A percentile compares a stretch with the other conserved stretches of the same genome.
Evolutionary conservation across 2,329 filamentous ascomycete species (phyloP).

Genomic region (Cadophora luteo-olivacea): DNA sequence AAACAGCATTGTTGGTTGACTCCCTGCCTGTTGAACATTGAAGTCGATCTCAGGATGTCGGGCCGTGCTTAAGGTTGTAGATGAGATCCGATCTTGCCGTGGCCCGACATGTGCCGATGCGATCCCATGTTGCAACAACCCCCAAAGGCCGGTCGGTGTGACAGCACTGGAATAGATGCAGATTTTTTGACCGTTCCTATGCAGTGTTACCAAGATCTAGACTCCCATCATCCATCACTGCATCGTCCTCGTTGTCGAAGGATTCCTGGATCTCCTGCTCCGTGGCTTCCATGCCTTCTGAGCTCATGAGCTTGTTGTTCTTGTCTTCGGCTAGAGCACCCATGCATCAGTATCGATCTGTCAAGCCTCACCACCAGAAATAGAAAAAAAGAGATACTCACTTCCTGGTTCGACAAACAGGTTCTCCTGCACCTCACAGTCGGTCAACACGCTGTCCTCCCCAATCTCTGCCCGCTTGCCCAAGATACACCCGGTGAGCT

Average conservation of each 20-base stretch:
- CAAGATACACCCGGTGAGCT: slow-evolving; percentile 86
- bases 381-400: slow-evolving; percentile 51
- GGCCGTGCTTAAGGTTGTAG: slow-evolving; percentile 4
- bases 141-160: slow-evolving; percentile 4
- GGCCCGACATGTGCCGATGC: not conserved
- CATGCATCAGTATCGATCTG: slow-evolving; percentile 17
- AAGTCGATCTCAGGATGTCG: not conserved
- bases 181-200: slow-evolving; percentile 4
- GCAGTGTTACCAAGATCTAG: slow-evolving; percentile 9
- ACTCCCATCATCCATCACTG: not conserved
- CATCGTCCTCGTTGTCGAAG: slow-evolving; percentile 41
- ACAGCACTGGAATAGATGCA: not conserved
- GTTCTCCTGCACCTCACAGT: slow-evolving; percentile 93
- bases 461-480: slow-evolving; percentile 83
- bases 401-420: slow-evolving; percentile 81
- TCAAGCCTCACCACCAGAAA: slow-evolving; percentile 13
- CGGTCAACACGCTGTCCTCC: slow-evolving; percentile 79
- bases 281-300: slow-evolving; percentile 68
- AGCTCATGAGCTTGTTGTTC: slow-evolving; percentile 71
- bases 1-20: not conserved
- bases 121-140: not conserved
- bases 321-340: slow-evolving; percentile 65
- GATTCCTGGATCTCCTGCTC: slow-evolving; percentile 64
- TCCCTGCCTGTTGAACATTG: not conserved
- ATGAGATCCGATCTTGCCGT: slow-evolving; percentile 11